Percentiles rank a stretch among this genome's conserved stretches.
phyloP scores from a whole-genome alignment of 1,139 yeast species.

The Saccharomyces hybrid region DNA sequence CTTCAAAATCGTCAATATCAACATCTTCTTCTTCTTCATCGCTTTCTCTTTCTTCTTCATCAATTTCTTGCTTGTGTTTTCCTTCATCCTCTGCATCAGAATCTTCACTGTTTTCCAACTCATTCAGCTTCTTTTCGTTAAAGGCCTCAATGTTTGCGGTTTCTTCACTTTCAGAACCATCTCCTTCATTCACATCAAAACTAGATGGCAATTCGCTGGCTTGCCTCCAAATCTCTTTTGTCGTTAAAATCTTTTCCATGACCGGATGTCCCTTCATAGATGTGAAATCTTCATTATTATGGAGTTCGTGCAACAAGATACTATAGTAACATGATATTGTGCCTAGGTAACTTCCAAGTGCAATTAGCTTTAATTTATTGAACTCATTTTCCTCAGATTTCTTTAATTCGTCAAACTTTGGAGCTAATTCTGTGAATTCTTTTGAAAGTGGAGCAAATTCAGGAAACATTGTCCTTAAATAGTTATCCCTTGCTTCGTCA shows the following conservation, averaged over 20 bases:
- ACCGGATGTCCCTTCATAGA: slow-evolving; percentile 81
- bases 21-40: slow-evolving; percentile 29
- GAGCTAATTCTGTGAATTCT: slow-evolving; percentile 49
- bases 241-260: slow-evolving; percentile 73
- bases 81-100: slow-evolving; percentile 19
- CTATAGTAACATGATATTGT: slow-evolving; percentile 72
- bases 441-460: slow-evolving; percentile 72
- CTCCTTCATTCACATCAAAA: slow-evolving; percentile 21
- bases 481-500: slow-evolving; percentile 39
- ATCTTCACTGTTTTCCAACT: slow-evolving; percentile 15
- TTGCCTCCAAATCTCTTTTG: slow-evolving; percentile 88
- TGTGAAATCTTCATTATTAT: slow-evolving; percentile 46
- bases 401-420: slow-evolving; percentile 36
- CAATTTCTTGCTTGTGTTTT: slow-evolving; percentile 11
- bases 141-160: slow-evolving; percentile 13
- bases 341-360: slow-evolving; percentile 71
- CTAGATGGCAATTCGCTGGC: slow-evolving; percentile 45
- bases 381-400: slow-evolving; percentile 33
- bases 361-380: slow-evolving; percentile 47
- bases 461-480: slow-evolving; percentile 61
- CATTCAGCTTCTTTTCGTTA: slow-evolving; percentile 28
- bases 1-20: slow-evolving; percentile 38
- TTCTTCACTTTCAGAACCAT: slow-evolving; percentile 31
- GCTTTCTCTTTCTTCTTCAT: slow-evolving; percentile 20
- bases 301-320: slow-evolving; percentile 46